Evolutionary conservation across 805 yeast genomes (phyloP).

Genomic region (Ogataea trehaloabstinens): DNA sequence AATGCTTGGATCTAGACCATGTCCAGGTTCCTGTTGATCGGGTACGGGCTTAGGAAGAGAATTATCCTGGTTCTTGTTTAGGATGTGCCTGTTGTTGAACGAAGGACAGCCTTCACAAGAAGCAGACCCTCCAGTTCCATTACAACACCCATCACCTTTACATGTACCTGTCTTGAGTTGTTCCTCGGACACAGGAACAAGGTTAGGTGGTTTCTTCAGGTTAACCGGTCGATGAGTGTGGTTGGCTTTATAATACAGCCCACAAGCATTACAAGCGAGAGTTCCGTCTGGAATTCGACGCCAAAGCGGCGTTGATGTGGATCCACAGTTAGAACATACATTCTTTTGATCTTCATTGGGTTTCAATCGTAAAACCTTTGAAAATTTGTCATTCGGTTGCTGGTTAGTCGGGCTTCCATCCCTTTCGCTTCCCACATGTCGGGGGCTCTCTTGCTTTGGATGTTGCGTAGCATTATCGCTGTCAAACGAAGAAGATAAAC

Average conservation of each 20-base stretch:
- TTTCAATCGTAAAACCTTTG: neutral
- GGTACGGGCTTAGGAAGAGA: neutral
- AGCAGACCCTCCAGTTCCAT: constrained; percentile 81
- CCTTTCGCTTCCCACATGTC: too few relatives aligned
- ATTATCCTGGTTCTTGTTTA: constrained; percentile 14
- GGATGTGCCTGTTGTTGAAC: constrained; percentile 62
- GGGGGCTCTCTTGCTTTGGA: too few relatives aligned
- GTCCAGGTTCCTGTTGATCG: constrained; percentile 8
- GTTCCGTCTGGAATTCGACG: constrained; percentile 57
- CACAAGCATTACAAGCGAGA: constrained; percentile 59
- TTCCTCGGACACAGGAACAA: constrained; percentile 40
- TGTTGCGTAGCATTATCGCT: too few relatives aligned
- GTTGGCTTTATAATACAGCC: constrained; percentile 54
- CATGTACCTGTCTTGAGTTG: constrained; percentile 50
- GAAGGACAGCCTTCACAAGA: constrained; percentile 87
- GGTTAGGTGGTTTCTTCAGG: constrained; percentile 56
- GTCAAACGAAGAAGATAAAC: too few relatives aligned
- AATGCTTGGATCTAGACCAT: neutral
- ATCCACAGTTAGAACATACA: constrained; percentile 53
- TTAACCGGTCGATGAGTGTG: constrained; percentile 65
- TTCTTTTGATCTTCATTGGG: constrained; percentile 21
- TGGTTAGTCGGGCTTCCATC: too few relatives aligned
- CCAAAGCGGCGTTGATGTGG: constrained; percentile 59
- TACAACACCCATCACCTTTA: constrained; percentile 76
- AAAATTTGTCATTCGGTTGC: neutral